Percentiles rank a stretch among this genome's conserved stretches.
Evolutionary conservation across 768 basidiomycete species (phyloP).

Genomic region (Scleroderma citrinum): DNA sequence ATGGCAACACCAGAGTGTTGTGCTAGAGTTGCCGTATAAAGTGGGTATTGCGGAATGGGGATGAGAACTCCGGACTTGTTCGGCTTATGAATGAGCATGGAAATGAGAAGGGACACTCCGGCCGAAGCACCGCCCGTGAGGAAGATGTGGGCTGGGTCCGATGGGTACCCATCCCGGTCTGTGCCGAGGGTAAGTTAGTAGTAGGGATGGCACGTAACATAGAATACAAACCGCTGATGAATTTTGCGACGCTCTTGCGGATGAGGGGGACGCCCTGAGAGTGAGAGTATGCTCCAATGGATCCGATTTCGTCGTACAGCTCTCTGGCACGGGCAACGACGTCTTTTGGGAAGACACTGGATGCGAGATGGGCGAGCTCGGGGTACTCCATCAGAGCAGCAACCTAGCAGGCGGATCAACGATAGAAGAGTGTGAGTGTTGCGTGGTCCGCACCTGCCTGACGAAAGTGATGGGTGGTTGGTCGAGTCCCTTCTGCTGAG

Average conservation of each 20-base stretch:
- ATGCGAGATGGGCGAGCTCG: constrained; percentile 69
- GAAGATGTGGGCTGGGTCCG: constrained; percentile 83
- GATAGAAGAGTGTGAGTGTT: background rate
- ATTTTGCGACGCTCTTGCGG: constrained; percentile 81
- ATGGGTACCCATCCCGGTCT: constrained; percentile 89
- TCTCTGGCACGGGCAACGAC: constrained; percentile 78
- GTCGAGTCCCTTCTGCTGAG: constrained; percentile 91
- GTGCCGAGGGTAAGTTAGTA: background rate
- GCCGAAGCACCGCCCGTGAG: constrained; percentile 92
- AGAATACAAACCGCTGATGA: constrained; percentile 65
- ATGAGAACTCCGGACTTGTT: constrained; percentile 73
- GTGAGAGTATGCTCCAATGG: constrained; percentile 92
- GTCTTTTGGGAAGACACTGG: constrained; percentile 77
- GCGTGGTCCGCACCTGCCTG: constrained; percentile 60
- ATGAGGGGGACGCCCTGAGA: constrained; percentile 90
- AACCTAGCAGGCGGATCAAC: constrained; percentile 43
- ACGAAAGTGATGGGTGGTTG: constrained; percentile 90
- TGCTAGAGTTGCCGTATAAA: constrained; percentile 94
- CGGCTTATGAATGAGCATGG: constrained; percentile 66
- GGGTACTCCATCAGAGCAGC: constrained; percentile 93
- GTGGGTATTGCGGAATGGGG: constrained; percentile 96
- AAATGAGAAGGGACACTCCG: constrained; percentile 85
- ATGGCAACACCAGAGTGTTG: constrained; percentile 74
- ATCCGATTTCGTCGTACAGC: constrained; percentile 81
- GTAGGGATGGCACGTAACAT: background rate